phyloP scores from a whole-genome alignment of 139 green algal genomes.

The Chlamydomonas sphaeroides region DNA sequence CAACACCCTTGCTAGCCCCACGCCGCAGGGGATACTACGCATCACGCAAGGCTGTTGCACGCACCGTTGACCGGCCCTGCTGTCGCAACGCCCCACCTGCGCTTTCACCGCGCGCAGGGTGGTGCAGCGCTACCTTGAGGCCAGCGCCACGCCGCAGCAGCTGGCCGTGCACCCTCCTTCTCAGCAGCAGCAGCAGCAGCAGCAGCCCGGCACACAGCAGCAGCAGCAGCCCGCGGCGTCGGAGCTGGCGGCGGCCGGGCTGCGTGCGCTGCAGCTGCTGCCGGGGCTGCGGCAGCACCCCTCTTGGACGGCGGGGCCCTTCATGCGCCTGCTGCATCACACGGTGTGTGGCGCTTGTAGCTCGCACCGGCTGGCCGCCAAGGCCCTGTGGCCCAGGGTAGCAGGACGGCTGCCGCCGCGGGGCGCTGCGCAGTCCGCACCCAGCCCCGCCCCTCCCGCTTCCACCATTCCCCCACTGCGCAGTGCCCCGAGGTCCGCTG shows the following conservation, averaged over 20 bases:
- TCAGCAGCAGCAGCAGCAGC: no score
- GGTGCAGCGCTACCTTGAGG: slow-evolving; percentile 53
- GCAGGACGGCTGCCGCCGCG: no score
- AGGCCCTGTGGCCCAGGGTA: no score
- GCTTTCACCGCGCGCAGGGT: slow-evolving; percentile 41
- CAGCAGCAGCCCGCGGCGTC: background rate
- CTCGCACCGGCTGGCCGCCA: no score
- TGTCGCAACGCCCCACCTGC: no score
- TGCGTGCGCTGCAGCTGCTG: slow-evolving; percentile 66
- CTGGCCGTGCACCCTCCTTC: slow-evolving; percentile 35
- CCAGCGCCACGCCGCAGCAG: slow-evolving; percentile 35
- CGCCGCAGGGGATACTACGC: no score
- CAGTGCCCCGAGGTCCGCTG: slow-evolving; percentile 65
- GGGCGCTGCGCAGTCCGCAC: no score
- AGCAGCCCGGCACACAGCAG: background rate
- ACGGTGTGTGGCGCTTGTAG: background rate
- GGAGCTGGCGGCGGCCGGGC: slow-evolving; percentile 56
- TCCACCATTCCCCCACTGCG: no score
- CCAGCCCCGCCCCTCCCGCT: no score
- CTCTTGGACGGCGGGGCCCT: slow-evolving; percentile 40
- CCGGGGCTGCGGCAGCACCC: slow-evolving; percentile 43
- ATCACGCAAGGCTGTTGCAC: no score
- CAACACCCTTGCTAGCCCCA: no score
- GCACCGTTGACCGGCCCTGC: no score
- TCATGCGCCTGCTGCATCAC: slow-evolving; percentile 66